phyloP scores from a whole-genome alignment of 2,329 filamentous ascomycete species.

The Pyrenophora teres region DNA sequence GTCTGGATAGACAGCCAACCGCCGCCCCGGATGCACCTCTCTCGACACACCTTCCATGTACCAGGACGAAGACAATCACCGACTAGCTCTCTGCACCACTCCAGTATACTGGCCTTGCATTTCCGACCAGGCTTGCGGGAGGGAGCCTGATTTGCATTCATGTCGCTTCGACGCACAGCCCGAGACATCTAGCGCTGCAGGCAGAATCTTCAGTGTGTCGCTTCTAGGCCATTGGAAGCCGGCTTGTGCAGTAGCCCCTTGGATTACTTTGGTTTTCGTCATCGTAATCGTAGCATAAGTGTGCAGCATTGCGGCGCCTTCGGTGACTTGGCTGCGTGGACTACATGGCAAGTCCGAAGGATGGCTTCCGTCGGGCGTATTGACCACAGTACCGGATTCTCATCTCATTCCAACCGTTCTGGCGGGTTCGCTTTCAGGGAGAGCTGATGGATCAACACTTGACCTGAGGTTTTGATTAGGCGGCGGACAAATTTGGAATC shows the following conservation, averaged over 20 bases:
- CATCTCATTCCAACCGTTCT: conserved; percentile 1
- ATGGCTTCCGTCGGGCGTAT: conserved; percentile 12
- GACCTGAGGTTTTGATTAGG: too few species aligned
- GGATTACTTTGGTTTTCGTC: background rate
- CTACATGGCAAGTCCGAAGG: conserved; percentile 4
- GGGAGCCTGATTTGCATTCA: background rate
- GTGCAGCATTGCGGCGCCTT: conserved; percentile 1
- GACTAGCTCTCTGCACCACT: background rate
- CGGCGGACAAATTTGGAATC: too few species aligned
- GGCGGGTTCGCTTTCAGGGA: background rate
- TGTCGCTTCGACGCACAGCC: background rate
- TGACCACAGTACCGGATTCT: conserved; percentile 13
- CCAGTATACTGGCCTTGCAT: background rate
- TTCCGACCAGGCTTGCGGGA: background rate
- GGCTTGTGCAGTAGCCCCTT: too few species aligned
- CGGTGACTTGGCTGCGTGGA: conserved; percentile 11
- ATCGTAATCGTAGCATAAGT: background rate
- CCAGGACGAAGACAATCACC: background rate
- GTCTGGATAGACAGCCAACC: conserved; percentile 12
- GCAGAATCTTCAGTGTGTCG: background rate
- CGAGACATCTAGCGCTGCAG: background rate
- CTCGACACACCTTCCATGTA: conserved; percentile 10
- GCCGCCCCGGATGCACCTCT: conserved; percentile 8
- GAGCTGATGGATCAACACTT: background rate
- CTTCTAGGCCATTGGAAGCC: background rate